Conservation (phyloP, 305 asterid species). For the Coffea humblotiana region DNA sequence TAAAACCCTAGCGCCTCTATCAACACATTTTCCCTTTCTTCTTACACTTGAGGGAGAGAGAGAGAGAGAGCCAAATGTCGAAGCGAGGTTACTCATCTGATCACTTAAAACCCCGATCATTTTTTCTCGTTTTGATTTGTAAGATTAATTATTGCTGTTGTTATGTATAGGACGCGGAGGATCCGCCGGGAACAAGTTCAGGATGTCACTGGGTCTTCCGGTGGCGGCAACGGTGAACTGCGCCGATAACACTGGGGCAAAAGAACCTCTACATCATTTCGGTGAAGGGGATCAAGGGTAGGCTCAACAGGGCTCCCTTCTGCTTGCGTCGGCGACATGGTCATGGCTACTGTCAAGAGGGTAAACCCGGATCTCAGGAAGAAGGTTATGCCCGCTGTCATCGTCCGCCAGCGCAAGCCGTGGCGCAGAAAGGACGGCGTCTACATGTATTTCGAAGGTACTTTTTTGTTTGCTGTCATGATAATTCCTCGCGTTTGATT, state of each 20-base stretch:
- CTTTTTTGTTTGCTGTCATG: not conserved
- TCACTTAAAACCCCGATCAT: not conserved
- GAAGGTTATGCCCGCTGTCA: constrained; percentile 97
- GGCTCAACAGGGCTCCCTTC: constrained; percentile 90
- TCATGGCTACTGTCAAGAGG: constrained; percentile 92
- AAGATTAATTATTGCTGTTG: not conserved
- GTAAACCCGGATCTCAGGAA: constrained; percentile 89
- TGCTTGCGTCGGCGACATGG: constrained; percentile 92
- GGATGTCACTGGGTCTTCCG: constrained; percentile 92
- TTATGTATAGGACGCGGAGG: constrained; percentile 77
- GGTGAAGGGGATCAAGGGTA: constrained; percentile 83
- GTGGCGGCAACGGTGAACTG: constrained; percentile 96
- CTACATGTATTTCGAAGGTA: constrained; percentile 92
- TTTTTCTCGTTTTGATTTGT: not conserved
- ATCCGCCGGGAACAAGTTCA: constrained; percentile 85
- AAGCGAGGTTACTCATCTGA: constrained; percentile 32
- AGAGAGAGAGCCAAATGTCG: constrained; percentile 25
- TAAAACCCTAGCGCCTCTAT: constrained; percentile 19
- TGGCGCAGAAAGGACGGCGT: constrained; percentile 99
- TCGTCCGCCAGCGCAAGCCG: constrained; percentile 90
- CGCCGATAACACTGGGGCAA: constrained; percentile 89
- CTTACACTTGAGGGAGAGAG: not conserved
- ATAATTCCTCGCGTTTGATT: not conserved
- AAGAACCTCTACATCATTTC: constrained; percentile 85
- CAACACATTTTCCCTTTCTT: not conserved